A percentile compares a stretch with the other conserved stretches of the same genome.
Conservation (phyloP, 306 rosid genomes). For the Cucurbita maxima region DNA sequence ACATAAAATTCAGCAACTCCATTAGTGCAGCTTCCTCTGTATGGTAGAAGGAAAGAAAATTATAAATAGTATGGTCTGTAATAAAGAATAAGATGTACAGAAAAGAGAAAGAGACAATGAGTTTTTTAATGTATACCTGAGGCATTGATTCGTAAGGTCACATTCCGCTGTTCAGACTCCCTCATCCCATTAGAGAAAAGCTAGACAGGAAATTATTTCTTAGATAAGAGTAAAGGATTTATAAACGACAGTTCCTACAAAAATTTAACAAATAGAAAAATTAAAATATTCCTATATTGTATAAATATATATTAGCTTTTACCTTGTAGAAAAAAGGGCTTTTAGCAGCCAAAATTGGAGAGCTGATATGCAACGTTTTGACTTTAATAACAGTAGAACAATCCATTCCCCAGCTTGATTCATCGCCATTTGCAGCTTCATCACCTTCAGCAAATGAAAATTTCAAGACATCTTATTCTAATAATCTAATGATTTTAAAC, state of each 20-base stretch:
- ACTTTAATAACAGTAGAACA: conserved; percentile 55
- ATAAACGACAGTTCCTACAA: not conserved
- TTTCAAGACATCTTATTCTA: not conserved
- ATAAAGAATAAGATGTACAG: not conserved
- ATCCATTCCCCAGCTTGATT: conserved; percentile 71
- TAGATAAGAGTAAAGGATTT: not conserved
- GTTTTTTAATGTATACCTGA: conserved; percentile 37
- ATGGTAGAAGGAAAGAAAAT: conserved; percentile 12
- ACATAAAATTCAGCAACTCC: conserved; percentile 96
- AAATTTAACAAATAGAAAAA: not conserved
- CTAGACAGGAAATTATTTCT: conserved; percentile 21
- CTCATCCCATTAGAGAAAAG: conserved; percentile 95
- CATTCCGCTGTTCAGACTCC: conserved; percentile 89
- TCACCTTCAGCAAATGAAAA: conserved; percentile 36
- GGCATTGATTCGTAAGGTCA: conserved; percentile 69
- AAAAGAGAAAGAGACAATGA: not conserved
- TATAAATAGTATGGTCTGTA: not conserved
- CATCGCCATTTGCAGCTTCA: conserved; percentile 64
- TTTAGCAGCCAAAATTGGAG: conserved; percentile 97
- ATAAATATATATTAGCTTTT: not conserved
- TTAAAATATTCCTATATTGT: not conserved
- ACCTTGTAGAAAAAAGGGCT: conserved; percentile 97
- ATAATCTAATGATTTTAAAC: not conserved
- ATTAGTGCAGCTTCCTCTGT: conserved; percentile 94
- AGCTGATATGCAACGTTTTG: conserved; percentile 78